Evolutionary conservation across 2,329 filamentous ascomycete genomes (phyloP).

Genomic region (Magnaporthiopsis poae): DNA sequence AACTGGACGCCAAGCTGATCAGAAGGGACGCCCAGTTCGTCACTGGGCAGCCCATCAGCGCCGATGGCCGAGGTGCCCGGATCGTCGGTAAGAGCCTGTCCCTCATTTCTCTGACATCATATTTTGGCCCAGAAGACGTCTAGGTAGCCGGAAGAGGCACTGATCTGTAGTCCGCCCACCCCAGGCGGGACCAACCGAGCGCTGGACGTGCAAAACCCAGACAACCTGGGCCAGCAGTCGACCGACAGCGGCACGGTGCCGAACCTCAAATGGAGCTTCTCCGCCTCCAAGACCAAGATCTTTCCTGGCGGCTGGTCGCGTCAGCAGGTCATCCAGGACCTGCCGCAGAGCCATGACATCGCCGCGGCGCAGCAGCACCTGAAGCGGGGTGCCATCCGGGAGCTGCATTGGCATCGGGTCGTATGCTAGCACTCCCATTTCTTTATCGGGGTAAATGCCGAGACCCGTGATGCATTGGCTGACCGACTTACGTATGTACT

Average conservation of each 20-base stretch:
- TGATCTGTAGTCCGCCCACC: background rate
- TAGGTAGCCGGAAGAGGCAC: constrained; percentile 7
- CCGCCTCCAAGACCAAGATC: constrained; percentile 53
- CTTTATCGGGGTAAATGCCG: background rate
- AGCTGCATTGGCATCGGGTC: constrained; percentile 60
- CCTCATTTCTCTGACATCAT: too few species aligned
- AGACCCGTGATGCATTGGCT: constrained; percentile 2
- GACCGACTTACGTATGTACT: constrained; percentile 1
- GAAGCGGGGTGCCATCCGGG: constrained; percentile 54
- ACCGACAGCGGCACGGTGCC: constrained; percentile 56
- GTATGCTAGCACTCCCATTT: constrained; percentile 27
- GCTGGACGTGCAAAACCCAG: constrained; percentile 53
- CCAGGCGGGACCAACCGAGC: constrained; percentile 55
- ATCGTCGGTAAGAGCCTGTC: constrained; percentile 37
- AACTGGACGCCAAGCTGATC: background rate
- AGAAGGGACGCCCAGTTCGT: constrained; percentile 23
- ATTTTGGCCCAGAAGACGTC: too few species aligned
- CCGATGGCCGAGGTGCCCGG: constrained; percentile 46
- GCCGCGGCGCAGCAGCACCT: constrained; percentile 59
- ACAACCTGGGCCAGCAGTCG: constrained; percentile 50
- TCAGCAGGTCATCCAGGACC: constrained; percentile 56
- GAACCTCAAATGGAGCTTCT: constrained; percentile 62
- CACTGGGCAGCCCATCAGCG: constrained; percentile 47
- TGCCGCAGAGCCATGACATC: constrained; percentile 57
- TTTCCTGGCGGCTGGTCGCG: constrained; percentile 56